These are phyloP conservation scores for Aureobasidium sp. DNA, from an alignment of 2,329 filamentous ascomycete species.

Conservation along the genomic window DNA sequence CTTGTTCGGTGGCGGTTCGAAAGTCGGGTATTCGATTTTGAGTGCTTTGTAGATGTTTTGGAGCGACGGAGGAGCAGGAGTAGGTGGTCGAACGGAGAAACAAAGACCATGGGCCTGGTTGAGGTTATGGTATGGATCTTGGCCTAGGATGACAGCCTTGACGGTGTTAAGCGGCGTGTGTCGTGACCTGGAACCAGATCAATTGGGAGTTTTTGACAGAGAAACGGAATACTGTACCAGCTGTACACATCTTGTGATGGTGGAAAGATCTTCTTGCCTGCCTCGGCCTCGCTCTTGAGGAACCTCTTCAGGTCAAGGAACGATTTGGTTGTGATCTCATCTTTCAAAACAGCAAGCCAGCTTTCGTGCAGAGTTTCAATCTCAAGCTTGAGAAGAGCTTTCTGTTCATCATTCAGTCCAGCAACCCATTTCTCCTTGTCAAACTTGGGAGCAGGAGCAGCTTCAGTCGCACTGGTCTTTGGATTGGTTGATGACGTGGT, in stretches of 20 bases:
- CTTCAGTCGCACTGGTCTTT: conserved; percentile 24
- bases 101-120: conserved; percentile 95
- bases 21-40: conserved; percentile 77
- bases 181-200: conserved; percentile 61
- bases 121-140: conserved; percentile 93
- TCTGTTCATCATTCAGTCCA: conserved; percentile 72
- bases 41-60: conserved; percentile 89
- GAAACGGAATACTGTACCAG: conserved; percentile 57
- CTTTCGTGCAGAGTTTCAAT: conserved; percentile 87
- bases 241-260: conserved; percentile 86
- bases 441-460: conserved; percentile 50
- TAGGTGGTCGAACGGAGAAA: conserved; percentile 89
- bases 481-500: conserved; percentile 26
- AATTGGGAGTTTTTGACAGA: neutral
- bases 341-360: conserved; percentile 84
- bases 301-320: conserved; percentile 88
- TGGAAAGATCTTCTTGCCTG: conserved; percentile 75
- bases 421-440: conserved; percentile 88
- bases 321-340: conserved; percentile 69
- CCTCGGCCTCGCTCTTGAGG: conserved; percentile 66
- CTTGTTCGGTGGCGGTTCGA: conserved; percentile 66
- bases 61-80: conserved; percentile 79
- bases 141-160: conserved; percentile 87
- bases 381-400: conserved; percentile 73
- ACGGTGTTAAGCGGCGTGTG: conserved; percentile 83